Base-by-base conservation (phyloP, 2,329 filamentous ascomycete species). In the Podosphaera fusca region DNA sequence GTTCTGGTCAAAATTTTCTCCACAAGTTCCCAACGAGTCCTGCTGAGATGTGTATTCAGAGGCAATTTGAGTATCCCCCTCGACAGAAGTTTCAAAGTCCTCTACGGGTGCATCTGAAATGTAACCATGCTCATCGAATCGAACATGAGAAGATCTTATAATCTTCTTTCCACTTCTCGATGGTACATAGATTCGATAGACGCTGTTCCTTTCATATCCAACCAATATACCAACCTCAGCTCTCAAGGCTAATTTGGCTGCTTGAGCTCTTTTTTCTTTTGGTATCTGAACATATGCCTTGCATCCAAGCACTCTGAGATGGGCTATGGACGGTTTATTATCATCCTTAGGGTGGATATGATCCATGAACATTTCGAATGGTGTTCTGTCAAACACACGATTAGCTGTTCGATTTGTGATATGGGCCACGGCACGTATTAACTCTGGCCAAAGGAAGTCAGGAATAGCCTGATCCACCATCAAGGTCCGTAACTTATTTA, bases 221-320 rank as follows among this genome's bases (percentile, higher is more conserved):
- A 56, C 55, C 21, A 56, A 29, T 29, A 56, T 30, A 34, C 55
- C 42, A 49, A 21, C 33, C 30, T 56, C 42, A 29, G 55, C 55
- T 49, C 55, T 30, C 34, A 34, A 12, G 14, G 31, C 30, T 50
- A 56, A 30, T 50, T 56, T 56, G 6, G 31, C 29, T 5, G 40
- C 21, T 12, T 47, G 30, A 40, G 35, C 42, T 56, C 55, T 50
- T 14, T 56, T 56, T 56, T 56, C 55, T 33, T 46, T 38, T 33
- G 55, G 40, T 33, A 49, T 56, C 29, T 56, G 42, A 29, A 56
- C 7, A 38, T 47, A 56, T 30, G 29, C 33, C n/a, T 56, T 50
- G 31, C 42, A 56, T 12, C 40, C 55, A 47, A 56, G 55, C 36
- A 55, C 54, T 45, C n/a, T 47, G 2, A 56, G 29, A 56, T 56